Percentiles rank a stretch among this genome's conserved stretches.
Evolutionary conservation across 345 rosid genomes (phyloP).

Genomic region (Lepidium aucheri): DNA sequence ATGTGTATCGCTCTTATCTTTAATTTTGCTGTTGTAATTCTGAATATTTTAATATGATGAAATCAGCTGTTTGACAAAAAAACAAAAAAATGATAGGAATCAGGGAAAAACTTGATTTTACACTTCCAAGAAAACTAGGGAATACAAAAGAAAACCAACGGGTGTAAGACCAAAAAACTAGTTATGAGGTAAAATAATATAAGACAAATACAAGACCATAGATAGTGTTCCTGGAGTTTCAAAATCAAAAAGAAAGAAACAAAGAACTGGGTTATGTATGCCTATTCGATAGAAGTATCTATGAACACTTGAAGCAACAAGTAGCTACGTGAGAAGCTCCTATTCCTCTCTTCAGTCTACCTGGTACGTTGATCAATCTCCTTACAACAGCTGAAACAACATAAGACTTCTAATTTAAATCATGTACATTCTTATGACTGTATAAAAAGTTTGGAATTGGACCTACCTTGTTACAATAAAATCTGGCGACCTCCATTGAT

Average conservation of each 20-base stretch:
- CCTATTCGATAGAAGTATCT: slow-evolving; percentile 20
- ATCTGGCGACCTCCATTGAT: slow-evolving; percentile 6
- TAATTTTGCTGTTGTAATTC: too few relatives aligned
- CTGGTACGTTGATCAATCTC: slow-evolving; percentile 17
- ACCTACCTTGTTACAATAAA: slow-evolving; percentile 20
- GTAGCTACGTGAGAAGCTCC: slow-evolving; percentile 22
- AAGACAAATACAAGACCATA: slow-evolving; percentile 18
- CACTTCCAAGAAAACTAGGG: slow-evolving; percentile 11
- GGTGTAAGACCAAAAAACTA: slow-evolving; percentile 2
- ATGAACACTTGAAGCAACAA: slow-evolving; percentile 27
- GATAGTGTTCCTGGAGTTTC: slow-evolving; percentile 10
- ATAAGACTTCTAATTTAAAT: neutral
- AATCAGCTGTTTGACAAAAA: neutral
- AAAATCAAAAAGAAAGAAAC: slow-evolving; percentile 10
- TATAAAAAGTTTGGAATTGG: neutral
- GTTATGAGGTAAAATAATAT: slow-evolving; percentile 15
- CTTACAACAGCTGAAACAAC: slow-evolving; percentile 20
- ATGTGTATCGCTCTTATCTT: too few relatives aligned
- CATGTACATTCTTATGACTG: neutral
- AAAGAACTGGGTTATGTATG: slow-evolving; percentile 21
- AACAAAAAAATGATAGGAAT: neutral
- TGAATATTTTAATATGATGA: too few relatives aligned
- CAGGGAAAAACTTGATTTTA: slow-evolving; percentile 17
- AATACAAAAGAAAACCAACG: neutral
- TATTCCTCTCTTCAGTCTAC: slow-evolving; percentile 17